phyloP scores from a whole-genome alignment of 768 basidiomycete genomes.

The Lentinula sp. region DNA sequence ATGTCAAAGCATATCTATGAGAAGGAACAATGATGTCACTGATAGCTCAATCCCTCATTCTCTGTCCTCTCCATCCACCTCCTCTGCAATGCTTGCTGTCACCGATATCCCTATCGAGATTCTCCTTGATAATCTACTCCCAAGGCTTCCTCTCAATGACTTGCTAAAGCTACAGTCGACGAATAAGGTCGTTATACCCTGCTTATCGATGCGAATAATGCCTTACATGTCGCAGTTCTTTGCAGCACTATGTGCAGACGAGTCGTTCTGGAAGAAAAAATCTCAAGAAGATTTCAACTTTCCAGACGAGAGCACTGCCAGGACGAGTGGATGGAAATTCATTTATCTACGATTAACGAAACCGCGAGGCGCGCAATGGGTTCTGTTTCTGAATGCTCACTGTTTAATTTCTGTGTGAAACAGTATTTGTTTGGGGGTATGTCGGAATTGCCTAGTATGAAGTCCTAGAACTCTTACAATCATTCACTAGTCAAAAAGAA shows the following conservation, averaged over 20 bases:
- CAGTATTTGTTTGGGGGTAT: slow-evolving; percentile 52
- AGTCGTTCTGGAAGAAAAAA: slow-evolving; percentile 74
- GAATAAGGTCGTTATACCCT: slow-evolving; percentile 33
- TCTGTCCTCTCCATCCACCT: neutral
- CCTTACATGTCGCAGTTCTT: slow-evolving; percentile 35
- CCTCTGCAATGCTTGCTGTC: slow-evolving; percentile 29
- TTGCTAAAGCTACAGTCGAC: slow-evolving; percentile 56
- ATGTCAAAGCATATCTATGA: slow-evolving; percentile 2
- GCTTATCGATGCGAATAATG: neutral
- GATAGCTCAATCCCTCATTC: neutral
- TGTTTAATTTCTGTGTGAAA: neutral
- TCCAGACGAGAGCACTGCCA: slow-evolving; percentile 61
- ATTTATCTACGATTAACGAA: slow-evolving; percentile 67
- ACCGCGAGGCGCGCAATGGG: slow-evolving; percentile 52
- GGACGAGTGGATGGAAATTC: slow-evolving; percentile 73
- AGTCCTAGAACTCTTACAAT: neutral
- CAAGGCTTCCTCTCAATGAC: slow-evolving; percentile 45
- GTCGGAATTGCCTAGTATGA: slow-evolving; percentile 9
- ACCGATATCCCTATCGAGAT: slow-evolving; percentile 67
- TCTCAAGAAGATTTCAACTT: slow-evolving; percentile 74
- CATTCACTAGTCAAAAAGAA: slow-evolving; percentile 41
- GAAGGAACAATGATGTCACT: neutral
- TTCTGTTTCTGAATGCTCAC: neutral
- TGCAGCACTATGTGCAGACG: slow-evolving; percentile 54
- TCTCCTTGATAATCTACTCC: slow-evolving; percentile 68